Evolutionary conservation across 2,329 filamentous ascomycete genomes (phyloP).

Genomic region (Aureobasidium zeae): DNA sequence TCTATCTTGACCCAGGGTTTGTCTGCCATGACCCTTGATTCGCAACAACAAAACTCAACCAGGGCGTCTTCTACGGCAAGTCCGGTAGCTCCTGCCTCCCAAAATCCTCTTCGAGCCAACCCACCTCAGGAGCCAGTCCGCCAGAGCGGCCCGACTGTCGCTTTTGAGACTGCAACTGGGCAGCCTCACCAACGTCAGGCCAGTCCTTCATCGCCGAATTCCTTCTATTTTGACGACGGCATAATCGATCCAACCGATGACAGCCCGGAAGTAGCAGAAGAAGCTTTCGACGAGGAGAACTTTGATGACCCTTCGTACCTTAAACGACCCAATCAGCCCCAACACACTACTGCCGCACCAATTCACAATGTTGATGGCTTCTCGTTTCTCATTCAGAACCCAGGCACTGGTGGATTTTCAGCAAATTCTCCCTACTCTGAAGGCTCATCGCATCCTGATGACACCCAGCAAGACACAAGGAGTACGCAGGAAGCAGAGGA

Average conservation of each 20-base stretch:
- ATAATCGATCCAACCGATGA: constrained; percentile 14
- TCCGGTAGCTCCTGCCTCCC: not conserved
- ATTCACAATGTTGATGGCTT: constrained; percentile 12
- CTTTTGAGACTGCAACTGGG: not conserved
- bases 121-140: not conserved
- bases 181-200: not conserved
- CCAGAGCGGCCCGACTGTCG: not conserved
- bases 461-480: not conserved
- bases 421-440: constrained; percentile 11
- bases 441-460: constrained; percentile 6
- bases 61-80: not conserved
- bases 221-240: constrained; percentile 30
- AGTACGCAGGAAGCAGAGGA: constrained; percentile 1
- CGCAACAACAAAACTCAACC: not conserved
- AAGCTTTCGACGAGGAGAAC: constrained; percentile 29
- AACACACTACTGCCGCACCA: not conserved
- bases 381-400: constrained; percentile 10
- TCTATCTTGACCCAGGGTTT: not conserved
- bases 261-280: not conserved
- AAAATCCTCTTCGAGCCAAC: constrained; percentile 4
- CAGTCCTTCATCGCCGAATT: constrained; percentile 20
- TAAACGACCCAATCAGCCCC: constrained; percentile 2
- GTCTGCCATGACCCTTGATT: constrained; percentile 2
- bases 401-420: constrained; percentile 3
- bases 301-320: constrained; percentile 21